phyloP scores from a whole-genome alignment of 1,284 basidiomycete genomes.

The Golubevia pallescens region DNA sequence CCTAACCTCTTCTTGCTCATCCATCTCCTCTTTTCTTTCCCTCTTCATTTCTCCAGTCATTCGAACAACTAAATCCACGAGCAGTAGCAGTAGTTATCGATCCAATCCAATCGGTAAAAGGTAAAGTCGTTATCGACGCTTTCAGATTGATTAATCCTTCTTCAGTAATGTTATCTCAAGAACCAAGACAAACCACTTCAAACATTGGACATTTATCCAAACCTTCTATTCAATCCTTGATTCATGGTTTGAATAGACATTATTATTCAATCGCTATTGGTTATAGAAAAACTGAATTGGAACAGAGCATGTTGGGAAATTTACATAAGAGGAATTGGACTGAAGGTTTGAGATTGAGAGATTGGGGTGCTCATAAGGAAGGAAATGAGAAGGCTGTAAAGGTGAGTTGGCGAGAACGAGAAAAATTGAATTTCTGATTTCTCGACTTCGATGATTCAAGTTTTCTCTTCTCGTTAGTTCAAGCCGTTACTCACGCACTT shows the following conservation, averaged over 20 bases:
- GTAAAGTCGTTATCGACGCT: conserved; percentile 92
- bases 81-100: conserved; percentile 98
- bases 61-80: conserved; percentile 91
- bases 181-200: conserved; percentile 94
- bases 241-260: conserved; percentile 63
- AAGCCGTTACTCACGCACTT: background rate
- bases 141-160: conserved; percentile 73
- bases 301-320: conserved; percentile 64
- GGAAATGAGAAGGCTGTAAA: conserved; percentile 56
- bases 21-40: background rate
- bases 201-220: conserved; percentile 99
- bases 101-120: conserved; percentile 90
- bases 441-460: background rate
- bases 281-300: conserved; percentile 62
- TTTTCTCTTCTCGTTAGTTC: background rate
- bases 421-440: background rate
- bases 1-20: too few species aligned
- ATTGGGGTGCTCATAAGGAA: conserved; percentile 60
- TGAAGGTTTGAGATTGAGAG: conserved; percentile 52
- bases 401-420: conserved; percentile 10
- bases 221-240: conserved; percentile 87
- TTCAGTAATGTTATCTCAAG: conserved; percentile 68
- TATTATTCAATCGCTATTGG: conserved; percentile 64
- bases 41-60: conserved; percentile 73
- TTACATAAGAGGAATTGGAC: conserved; percentile 63